Conservation (phyloP, 805 yeast species). For the Candida pseudofarinosa region DNA sequence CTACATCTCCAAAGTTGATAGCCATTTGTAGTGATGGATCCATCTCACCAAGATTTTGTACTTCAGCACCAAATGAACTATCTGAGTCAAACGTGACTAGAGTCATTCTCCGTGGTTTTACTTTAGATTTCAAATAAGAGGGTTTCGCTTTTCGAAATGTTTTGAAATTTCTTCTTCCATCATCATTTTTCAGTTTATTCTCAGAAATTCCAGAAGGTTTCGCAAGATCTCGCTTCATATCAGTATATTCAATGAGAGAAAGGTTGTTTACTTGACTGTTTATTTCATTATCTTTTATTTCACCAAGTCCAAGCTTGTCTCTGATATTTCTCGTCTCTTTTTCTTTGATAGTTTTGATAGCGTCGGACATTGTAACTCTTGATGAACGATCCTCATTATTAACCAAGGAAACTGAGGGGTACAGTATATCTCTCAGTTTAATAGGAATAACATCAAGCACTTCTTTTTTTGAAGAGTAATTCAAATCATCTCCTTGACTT, state of each 20-base stretch:
- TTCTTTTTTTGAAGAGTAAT: neutral
- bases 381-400: neutral
- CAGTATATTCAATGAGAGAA: conserved; percentile 29
- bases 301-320: conserved; percentile 23
- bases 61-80: neutral
- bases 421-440: neutral
- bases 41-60: neutral
- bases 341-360: conserved; percentile 24
- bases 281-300: conserved; percentile 8
- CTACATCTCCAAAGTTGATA: neutral
- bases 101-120: neutral
- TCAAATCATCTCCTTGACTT: neutral
- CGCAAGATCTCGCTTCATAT: conserved; percentile 12
- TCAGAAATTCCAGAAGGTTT: neutral
- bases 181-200: conserved; percentile 4
- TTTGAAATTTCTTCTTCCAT: conserved; percentile 27
- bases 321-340: conserved; percentile 17
- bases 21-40: neutral
- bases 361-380: conserved; percentile 23
- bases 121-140: neutral
- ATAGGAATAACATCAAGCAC: neutral
- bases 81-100: neutral
- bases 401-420: conserved; percentile 4
- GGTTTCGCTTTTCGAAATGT: conserved; percentile 22
- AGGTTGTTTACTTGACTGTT: conserved; percentile 16